Evolutionary conservation across 495 filamentous ascomycete species (phyloP).

Genomic region (Schizothecium vesticola): DNA sequence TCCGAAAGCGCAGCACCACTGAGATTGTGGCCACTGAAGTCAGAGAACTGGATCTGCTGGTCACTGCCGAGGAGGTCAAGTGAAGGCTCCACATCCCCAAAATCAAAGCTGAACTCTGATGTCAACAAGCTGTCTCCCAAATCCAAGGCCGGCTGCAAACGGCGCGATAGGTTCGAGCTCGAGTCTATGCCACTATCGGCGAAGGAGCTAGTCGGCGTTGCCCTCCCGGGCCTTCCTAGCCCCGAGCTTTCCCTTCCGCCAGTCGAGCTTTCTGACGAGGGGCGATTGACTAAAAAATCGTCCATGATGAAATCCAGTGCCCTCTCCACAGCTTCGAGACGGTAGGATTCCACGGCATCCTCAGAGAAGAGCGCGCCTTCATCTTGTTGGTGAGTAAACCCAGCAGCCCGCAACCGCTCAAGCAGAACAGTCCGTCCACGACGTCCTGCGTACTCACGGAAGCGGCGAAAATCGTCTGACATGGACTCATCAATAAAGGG

Average conservation of each 20-base stretch:
- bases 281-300: neutral
- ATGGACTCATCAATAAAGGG: neutral
- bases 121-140: too few species aligned
- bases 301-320: neutral
- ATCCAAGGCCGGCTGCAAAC: too few species aligned
- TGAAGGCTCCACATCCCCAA: too few species aligned
- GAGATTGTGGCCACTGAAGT: too few species aligned
- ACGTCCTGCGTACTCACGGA: conserved; percentile 3
- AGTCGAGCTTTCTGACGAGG: neutral
- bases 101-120: too few species aligned
- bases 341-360: conserved; percentile 63
- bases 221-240: neutral
- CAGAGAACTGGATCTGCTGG: too few species aligned
- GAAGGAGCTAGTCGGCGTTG: neutral
- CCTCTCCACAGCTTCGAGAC: conserved; percentile 38
- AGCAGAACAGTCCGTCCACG: neutral
- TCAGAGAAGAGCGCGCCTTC: neutral
- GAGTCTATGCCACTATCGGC: neutral
- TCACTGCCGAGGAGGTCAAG: too few species aligned
- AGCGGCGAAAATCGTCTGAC: neutral
- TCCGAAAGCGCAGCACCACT: too few species aligned
- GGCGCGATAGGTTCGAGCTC: too few species aligned
- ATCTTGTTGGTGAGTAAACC: neutral
- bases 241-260: neutral
- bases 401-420: neutral